Conservation (phyloP, 208 protist genomes). For the Borovskyia barvae region DNA sequence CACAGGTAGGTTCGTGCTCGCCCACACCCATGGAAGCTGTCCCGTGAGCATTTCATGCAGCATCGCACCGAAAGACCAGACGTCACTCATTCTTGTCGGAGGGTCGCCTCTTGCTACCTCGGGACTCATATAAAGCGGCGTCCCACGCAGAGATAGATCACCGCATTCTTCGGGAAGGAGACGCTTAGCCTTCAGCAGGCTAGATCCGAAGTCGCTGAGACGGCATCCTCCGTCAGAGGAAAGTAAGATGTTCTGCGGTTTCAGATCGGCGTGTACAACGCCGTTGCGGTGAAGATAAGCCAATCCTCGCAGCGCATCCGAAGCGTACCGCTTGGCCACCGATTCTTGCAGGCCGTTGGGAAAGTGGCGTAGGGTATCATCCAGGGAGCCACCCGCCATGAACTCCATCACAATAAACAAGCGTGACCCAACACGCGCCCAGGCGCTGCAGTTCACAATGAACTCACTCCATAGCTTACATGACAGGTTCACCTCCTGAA, state of each 20-base stretch:
- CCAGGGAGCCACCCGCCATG: constrained; percentile 78
- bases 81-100: constrained; percentile 48
- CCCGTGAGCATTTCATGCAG: constrained; percentile 71
- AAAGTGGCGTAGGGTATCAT: constrained; percentile 51
- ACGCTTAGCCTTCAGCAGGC: constrained; percentile 43
- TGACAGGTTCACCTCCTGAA: constrained; percentile 45
- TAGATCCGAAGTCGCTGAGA: constrained; percentile 91
- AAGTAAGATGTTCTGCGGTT: constrained; percentile 89
- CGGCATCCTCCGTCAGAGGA: constrained; percentile 69
- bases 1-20: constrained; percentile 12
- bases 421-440: constrained; percentile 25
- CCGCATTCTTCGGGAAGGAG: constrained; percentile 14
- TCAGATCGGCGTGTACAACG: constrained; percentile 86
- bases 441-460: constrained; percentile 52
- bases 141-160: constrained; percentile 54
- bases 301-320: constrained; percentile 62
- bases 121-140: constrained; percentile 68
- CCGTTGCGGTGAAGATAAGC: constrained; percentile 72
- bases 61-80: constrained; percentile 75
- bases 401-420: constrained; percentile 76
- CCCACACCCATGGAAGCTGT: constrained; percentile 48
- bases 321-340: constrained; percentile 44
- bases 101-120: constrained; percentile 51
- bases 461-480: constrained; percentile 42
- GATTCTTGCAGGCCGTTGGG: constrained; percentile 34